Conservation (phyloP, 441 rosid species). For the Jatropha podagrica region DNA sequence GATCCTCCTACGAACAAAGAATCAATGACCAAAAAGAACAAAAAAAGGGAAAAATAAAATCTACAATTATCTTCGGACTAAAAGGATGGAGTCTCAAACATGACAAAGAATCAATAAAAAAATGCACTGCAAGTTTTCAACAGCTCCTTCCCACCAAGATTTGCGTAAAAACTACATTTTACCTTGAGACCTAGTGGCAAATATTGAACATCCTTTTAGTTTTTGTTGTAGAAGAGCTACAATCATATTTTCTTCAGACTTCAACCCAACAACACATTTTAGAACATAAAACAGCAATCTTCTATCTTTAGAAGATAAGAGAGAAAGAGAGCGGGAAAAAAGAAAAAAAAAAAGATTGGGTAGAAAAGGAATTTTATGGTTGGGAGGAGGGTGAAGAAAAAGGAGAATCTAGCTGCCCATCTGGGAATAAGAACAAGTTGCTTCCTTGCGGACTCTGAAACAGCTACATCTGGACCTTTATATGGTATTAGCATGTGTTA, state of each 20-base stretch:
- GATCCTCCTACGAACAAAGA: constrained; percentile 28
- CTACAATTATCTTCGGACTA: constrained; percentile 28
- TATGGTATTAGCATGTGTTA: constrained; percentile 29
- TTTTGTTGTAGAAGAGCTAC: constrained; percentile 56
- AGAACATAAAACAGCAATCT: constrained; percentile 40
- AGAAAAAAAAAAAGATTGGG: neutral
- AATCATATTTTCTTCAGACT: constrained; percentile 52
- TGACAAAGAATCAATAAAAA: constrained; percentile 55
- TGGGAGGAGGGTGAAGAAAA: constrained; percentile 12
- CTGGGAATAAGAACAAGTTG: constrained; percentile 35
- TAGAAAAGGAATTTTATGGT: constrained; percentile 20
- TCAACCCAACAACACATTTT: constrained; percentile 51
- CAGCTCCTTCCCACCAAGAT: constrained; percentile 60
- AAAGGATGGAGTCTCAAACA: constrained; percentile 35
- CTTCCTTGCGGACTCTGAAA: constrained; percentile 42
- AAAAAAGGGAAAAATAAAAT: neutral
- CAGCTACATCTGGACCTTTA: constrained; percentile 31
- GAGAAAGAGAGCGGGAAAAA: neutral
- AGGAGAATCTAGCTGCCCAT: constrained; percentile 45
- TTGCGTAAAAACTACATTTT: constrained; percentile 35
- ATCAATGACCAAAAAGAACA: constrained; percentile 7
- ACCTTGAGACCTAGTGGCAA: constrained; percentile 47
- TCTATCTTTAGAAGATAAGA: constrained; percentile 46
- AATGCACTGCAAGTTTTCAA: constrained; percentile 49
- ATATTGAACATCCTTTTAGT: constrained; percentile 43